These are phyloP conservation scores for Candida odintsovae DNA, from an alignment of 805 yeast species.

Conservation along the genomic window DNA sequence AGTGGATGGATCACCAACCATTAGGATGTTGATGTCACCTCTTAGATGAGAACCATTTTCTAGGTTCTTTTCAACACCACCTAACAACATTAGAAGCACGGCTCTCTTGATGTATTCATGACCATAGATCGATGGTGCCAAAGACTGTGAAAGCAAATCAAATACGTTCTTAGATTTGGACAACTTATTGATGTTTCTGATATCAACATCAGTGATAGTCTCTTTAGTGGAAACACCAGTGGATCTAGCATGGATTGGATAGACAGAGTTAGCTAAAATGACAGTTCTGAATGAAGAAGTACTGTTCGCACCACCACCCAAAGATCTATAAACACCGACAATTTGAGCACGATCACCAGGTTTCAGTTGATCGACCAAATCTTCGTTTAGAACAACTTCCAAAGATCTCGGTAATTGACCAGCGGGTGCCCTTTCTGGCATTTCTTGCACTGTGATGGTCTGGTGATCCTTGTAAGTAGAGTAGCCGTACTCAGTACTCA, in stretches of 20 bases:
- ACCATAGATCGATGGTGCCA: slow-evolving; percentile 96
- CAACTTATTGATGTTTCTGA: slow-evolving; percentile 77
- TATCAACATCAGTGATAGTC: slow-evolving; percentile 70
- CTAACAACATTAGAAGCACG: slow-evolving; percentile 80
- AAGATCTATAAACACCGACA: slow-evolving; percentile 88
- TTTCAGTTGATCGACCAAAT: slow-evolving; percentile 83
- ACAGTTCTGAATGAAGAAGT: slow-evolving; percentile 74
- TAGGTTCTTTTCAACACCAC: slow-evolving; percentile 91
- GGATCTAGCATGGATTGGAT: slow-evolving; percentile 82
- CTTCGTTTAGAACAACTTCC: slow-evolving; percentile 92
- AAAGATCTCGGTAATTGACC: slow-evolving; percentile 94
- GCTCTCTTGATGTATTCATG: slow-evolving; percentile 89
- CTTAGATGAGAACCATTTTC: slow-evolving; percentile 95
- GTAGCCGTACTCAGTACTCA: slow-evolving; percentile 88
- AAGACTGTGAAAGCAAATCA: slow-evolving; percentile 72
- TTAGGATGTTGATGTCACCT: slow-evolving; percentile 92
- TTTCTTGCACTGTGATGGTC: slow-evolving; percentile 87
- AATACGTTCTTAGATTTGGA: slow-evolving; percentile 68
- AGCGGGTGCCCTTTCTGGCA: slow-evolving; percentile 97
- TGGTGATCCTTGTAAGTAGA: slow-evolving; percentile 93
- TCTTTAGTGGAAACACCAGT: slow-evolving; percentile 73
- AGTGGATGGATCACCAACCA: slow-evolving; percentile 99
- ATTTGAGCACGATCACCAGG: slow-evolving; percentile 96
- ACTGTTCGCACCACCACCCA: slow-evolving; percentile 61
- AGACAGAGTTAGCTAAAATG: slow-evolving; percentile 83